Evolutionary conservation across 257 asterid species (phyloP).

Genomic region (Lantana camara): DNA sequence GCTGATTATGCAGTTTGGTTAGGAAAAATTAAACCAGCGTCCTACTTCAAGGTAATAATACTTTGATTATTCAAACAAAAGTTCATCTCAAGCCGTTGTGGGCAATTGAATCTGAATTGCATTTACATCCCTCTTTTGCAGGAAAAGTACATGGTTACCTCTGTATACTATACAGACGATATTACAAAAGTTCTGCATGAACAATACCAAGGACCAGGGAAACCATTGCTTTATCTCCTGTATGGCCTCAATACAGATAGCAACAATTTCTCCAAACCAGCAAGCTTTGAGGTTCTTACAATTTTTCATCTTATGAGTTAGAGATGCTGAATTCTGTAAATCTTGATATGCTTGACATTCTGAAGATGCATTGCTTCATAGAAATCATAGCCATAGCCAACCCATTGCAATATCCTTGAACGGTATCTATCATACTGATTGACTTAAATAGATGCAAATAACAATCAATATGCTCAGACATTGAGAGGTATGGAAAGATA

Average conservation of each 20-base stretch:
- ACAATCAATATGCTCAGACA: neutral
- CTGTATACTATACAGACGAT: slow-evolving; percentile 71
- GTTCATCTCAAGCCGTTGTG: slow-evolving; percentile 10
- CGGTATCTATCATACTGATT: neutral
- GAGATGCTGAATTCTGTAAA: slow-evolving; percentile 10
- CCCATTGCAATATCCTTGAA: slow-evolving; percentile 16
- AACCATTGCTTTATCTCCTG: slow-evolving; percentile 80
- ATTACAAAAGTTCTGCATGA: slow-evolving; percentile 60
- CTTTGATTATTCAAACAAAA: slow-evolving; percentile 18
- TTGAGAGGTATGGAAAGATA: neutral
- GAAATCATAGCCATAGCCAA: neutral
- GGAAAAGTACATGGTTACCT: slow-evolving; percentile 74
- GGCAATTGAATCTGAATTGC: slow-evolving; percentile 20
- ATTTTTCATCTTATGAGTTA: slow-evolving; percentile 17
- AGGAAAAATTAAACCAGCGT: slow-evolving; percentile 80
- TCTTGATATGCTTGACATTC: slow-evolving; percentile 6
- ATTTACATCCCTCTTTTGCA: slow-evolving; percentile 45
- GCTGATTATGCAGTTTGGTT: slow-evolving; percentile 90
- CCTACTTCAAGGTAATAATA: slow-evolving; percentile 76
- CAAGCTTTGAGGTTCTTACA: slow-evolving; percentile 73
- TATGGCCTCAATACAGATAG: slow-evolving; percentile 94
- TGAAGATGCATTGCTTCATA: slow-evolving; percentile 3
- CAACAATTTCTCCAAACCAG: slow-evolving; percentile 80
- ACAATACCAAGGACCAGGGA: slow-evolving; percentile 63
- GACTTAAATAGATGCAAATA: slow-evolving; percentile 2